Conservation (phyloP, 768 basidiomycete species). For the Boletus subparvulus region DNA sequence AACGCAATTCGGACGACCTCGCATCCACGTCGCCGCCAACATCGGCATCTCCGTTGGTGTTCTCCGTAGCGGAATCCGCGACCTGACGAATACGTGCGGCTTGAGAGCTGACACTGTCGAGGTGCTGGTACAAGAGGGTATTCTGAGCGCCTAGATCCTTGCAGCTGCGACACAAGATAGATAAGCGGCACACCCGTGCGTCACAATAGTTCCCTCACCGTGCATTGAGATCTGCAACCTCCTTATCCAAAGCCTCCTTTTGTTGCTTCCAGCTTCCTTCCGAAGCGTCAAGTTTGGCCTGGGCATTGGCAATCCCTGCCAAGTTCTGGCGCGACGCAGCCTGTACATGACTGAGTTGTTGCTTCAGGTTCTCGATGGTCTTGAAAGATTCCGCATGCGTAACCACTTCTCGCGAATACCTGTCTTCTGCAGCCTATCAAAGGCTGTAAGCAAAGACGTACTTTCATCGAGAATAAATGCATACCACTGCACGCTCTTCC, state of each 20-base stretch:
- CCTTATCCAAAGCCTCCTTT: constrained; percentile 73
- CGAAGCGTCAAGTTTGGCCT: constrained; percentile 66
- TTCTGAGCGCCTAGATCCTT: constrained; percentile 79
- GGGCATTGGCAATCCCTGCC: constrained; percentile 68
- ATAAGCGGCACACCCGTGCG: background rate
- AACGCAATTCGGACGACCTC: constrained; percentile 70
- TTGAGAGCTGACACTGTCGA: constrained; percentile 80
- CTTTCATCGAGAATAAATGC: constrained; percentile 3
- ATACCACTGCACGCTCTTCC: constrained; percentile 69
- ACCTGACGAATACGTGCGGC: constrained; percentile 78
- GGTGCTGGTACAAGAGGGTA: constrained; percentile 72
- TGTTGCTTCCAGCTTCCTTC: constrained; percentile 82
- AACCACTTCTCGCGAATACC: constrained; percentile 78
- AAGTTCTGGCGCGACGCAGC: constrained; percentile 55
- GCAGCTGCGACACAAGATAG: constrained; percentile 42
- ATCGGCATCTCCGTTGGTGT: constrained; percentile 44
- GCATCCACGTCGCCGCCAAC: constrained; percentile 52
- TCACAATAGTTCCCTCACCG: constrained; percentile 45
- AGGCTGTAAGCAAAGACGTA: background rate
- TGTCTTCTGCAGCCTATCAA: constrained; percentile 68
- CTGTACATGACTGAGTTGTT: constrained; percentile 56
- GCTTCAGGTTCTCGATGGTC: constrained; percentile 58
- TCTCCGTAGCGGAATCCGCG: constrained; percentile 50
- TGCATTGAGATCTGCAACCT: constrained; percentile 66
- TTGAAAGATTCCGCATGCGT: constrained; percentile 87